These are phyloP conservation scores for Talaromyces wortmannii DNA, from an alignment of 495 filamentous ascomycete species.

Conservation along the genomic window DNA sequence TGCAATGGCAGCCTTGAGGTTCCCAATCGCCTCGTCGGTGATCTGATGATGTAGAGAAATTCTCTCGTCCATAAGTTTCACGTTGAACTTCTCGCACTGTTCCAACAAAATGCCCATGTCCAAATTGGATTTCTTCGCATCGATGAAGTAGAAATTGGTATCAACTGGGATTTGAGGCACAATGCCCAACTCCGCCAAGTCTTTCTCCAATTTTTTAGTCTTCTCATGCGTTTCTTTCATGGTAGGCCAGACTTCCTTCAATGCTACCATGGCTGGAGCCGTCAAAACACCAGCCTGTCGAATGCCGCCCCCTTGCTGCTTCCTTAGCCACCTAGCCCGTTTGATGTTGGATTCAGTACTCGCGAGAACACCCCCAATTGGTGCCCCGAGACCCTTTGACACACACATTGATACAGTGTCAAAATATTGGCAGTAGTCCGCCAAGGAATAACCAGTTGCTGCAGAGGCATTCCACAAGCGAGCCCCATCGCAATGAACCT, in stretches of 20 bases:
- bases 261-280: conserved; percentile 14
- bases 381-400: conserved; percentile 19
- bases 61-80: conserved; percentile 16
- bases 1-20: conserved; percentile 12
- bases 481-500: conserved; percentile 27
- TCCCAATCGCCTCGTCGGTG: conserved; percentile 14
- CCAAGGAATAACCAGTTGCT: conserved; percentile 11
- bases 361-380: conserved; percentile 15
- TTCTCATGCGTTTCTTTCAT: conserved; percentile 45
- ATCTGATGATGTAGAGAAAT: conserved; percentile 20
- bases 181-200: conserved; percentile 50
- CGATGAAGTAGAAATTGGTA: conserved; percentile 76
- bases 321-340: conserved; percentile 16
- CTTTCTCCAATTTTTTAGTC: conserved; percentile 45
- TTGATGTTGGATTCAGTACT: conserved; percentile 10
- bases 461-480: conserved; percentile 23
- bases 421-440: conserved; percentile 15
- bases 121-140: conserved; percentile 37
- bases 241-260: conserved; percentile 57
- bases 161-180: conserved; percentile 55
- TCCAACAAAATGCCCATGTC: conserved; percentile 15
- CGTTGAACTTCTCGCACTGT: conserved; percentile 10
- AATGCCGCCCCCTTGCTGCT: conserved; percentile 18
- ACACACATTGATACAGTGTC: conserved; percentile 21
- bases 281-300: conserved; percentile 19